These are phyloP conservation scores for Lichtheimia ramosa DNA, from an alignment of 371 early-diverging fungal genomes.

Conservation along the genomic window DNA sequence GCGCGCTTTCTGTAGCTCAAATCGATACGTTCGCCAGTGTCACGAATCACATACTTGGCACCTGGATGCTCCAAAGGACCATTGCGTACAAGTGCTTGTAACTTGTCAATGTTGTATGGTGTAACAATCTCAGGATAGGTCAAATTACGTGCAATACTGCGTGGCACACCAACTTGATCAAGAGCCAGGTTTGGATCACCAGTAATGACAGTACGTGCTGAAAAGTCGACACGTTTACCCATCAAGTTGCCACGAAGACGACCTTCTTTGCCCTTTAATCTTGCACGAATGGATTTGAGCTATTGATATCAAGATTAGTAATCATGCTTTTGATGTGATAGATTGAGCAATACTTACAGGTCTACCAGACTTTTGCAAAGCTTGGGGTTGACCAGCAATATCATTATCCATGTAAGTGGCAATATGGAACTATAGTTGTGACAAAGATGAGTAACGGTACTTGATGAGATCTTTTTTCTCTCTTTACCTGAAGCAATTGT, in stretches of 20 bases:
- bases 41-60: slow-evolving; percentile 98
- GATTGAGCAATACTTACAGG: slow-evolving; percentile 63
- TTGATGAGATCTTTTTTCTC: background rate
- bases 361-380: slow-evolving; percentile 96
- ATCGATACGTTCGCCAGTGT: slow-evolving; percentile 97
- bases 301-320: slow-evolving; percentile 15
- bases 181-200: slow-evolving; percentile 98
- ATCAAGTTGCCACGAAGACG: slow-evolving; percentile 99
- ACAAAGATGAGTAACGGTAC: background rate
- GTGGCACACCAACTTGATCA: slow-evolving; percentile 99
- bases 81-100: slow-evolving; percentile 91
- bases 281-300: slow-evolving; percentile 96
- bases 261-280: slow-evolving; percentile 99
- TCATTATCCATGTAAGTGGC: slow-evolving; percentile 99
- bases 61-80: slow-evolving; percentile 99
- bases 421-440: slow-evolving; percentile 79
- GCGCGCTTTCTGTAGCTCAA: slow-evolving; percentile 89
- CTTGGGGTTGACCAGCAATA: slow-evolving; percentile 96
- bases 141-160: slow-evolving; percentile 96
- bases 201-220: slow-evolving; percentile 99
- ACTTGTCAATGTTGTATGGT: slow-evolving; percentile 93
- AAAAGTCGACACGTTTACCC: slow-evolving; percentile 99
- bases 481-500: slow-evolving; percentile 78
- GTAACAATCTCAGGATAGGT: slow-evolving; percentile 99
- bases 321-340: background rate